Conservation (phyloP, 169 alveolate genomes). For the Eimeria brunetti region DNA sequence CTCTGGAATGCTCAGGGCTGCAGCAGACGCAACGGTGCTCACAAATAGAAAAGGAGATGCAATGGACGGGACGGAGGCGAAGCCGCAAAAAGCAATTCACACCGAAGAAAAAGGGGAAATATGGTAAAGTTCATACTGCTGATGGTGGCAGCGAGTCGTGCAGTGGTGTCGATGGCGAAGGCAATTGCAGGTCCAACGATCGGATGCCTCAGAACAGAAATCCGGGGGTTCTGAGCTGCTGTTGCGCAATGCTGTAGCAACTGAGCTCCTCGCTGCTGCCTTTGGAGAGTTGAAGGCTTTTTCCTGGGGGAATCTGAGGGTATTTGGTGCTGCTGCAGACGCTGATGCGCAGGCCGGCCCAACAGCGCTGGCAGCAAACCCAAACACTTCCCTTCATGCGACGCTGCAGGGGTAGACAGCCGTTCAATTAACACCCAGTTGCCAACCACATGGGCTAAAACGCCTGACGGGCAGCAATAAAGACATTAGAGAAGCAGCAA, state of each 20-base stretch:
- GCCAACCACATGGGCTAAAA: constrained; percentile 73
- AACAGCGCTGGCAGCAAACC: constrained; percentile 65
- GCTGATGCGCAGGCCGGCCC: neutral
- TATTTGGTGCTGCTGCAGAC: constrained; percentile 18
- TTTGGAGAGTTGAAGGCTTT: neutral
- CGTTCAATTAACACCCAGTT: constrained; percentile 69
- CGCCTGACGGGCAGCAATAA: neutral
- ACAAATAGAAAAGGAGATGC: neutral
- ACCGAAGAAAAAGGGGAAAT: neutral
- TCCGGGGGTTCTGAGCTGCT: constrained; percentile 21
- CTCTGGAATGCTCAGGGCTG: constrained; percentile 29
- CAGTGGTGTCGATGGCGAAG: constrained; percentile 27
- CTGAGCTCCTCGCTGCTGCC: constrained; percentile 19
- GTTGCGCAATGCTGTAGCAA: constrained; percentile 53
- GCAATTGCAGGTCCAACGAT: constrained; percentile 39
- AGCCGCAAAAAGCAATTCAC: neutral
- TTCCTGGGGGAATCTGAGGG: constrained; percentile 3
- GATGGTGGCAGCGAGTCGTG: constrained; percentile 64
- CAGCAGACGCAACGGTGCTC: neutral
- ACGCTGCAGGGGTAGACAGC: constrained; percentile 53
- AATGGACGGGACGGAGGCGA: neutral
- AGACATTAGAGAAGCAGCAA: neutral
- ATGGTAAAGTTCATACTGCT: constrained; percentile 2
- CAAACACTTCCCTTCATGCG: constrained; percentile 43
- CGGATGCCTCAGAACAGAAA: constrained; percentile 48